A percentile compares a stretch with the other conserved stretches of the same genome.
Evolutionary conservation across 768 basidiomycete genomes (phyloP).

Genomic region (Sarcodon sp.): DNA sequence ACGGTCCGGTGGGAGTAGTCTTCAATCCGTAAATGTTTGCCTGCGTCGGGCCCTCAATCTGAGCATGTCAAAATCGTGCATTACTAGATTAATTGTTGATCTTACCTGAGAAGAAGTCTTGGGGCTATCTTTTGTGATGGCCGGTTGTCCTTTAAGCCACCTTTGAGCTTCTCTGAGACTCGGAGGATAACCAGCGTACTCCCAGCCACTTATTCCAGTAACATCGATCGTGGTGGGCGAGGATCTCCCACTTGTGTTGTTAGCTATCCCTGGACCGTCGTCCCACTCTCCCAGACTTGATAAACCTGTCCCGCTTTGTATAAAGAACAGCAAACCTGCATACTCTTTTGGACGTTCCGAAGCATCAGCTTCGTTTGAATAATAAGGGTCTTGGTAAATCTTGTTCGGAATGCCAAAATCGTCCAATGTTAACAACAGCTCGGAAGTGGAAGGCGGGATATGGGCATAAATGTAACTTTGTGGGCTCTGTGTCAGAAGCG

Average conservation of each 20-base stretch:
- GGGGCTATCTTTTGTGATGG: constrained; percentile 4
- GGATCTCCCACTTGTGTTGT: not conserved
- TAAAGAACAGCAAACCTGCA: constrained; percentile 61
- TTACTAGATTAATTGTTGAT: not conserved
- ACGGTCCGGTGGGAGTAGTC: constrained; percentile 33
- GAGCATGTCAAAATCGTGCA: constrained; percentile 1
- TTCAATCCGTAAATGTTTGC: constrained; percentile 56
- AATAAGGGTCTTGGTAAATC: constrained; percentile 71
- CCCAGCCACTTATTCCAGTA: constrained; percentile 53
- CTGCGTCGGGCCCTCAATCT: constrained; percentile 73
- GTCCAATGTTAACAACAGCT: constrained; percentile 32
- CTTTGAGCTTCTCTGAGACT: constrained; percentile 35
- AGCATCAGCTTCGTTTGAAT: constrained; percentile 59
- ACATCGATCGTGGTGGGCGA: constrained; percentile 8
- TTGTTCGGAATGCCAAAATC: constrained; percentile 37
- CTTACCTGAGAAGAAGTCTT: constrained; percentile 40
- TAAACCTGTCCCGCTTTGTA: constrained; percentile 54
- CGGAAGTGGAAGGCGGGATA: constrained; percentile 36
- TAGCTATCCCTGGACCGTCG: not conserved
- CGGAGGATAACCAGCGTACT: constrained; percentile 65
- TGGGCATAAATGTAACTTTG: constrained; percentile 30
- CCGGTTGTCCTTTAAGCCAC: constrained; percentile 33
- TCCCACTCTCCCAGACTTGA: constrained; percentile 51
- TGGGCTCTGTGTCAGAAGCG: not conserved
- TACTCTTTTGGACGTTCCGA: constrained; percentile 62